Base-by-base conservation (phyloP, 176 grass and related monocot genomes). In the Alopecurus myosuroides region DNA sequence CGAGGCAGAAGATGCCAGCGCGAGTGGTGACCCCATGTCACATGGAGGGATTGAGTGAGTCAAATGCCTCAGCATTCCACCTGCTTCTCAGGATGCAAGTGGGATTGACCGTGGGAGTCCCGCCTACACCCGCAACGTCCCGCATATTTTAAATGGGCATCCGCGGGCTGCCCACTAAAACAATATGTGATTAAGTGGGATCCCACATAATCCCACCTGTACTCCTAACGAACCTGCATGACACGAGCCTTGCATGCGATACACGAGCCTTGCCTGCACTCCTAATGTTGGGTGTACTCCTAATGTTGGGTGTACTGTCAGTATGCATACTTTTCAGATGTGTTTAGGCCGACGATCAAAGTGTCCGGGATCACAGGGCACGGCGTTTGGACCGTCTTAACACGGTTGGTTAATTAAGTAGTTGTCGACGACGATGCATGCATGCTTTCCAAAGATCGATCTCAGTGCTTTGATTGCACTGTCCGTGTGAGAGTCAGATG, bases 261-360 rank as follows among this genome's bases (percentile, higher is more conserved):
- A n/a, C n/a, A n/a, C n/a, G n/a, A n/a, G n/a, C n/a, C n/a, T n/a
- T n/a, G n/a, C n/a, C n/a, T n/a, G n/a, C n/a, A n/a, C n/a, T n/a
- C n/a, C n/a, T n/a, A n/a, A n/a, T n/a, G n/a, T n/a, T n/a, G n/a
- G n/a, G n/a, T n/a, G n/a, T n/a, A n/a, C n/a, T n/a, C n/a, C n/a
- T n/a, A 51, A 75, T 19, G 28, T 50, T 74, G 9, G 15, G 40
- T 72, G 25, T 19, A 73, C 58, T 62, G 46, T 49, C 14, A 12
- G 17, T 37, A 11, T 22, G 11, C 72, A 74, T 75, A 12, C 72
- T 72, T 79, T 78, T 77, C 39, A 17, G 18, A 65, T 83, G n/a
- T n/a, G 79, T 87, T 81, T 70, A 61, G 81, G 87, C 58, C 69
- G 75, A 48, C n/a, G 26, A 49, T 22, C 18, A 65, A 25, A 45